These are phyloP conservation scores for Pseudofabraea citricarpa DNA, from an alignment of 2,329 filamentous ascomycete species.

Conservation along the genomic window DNA sequence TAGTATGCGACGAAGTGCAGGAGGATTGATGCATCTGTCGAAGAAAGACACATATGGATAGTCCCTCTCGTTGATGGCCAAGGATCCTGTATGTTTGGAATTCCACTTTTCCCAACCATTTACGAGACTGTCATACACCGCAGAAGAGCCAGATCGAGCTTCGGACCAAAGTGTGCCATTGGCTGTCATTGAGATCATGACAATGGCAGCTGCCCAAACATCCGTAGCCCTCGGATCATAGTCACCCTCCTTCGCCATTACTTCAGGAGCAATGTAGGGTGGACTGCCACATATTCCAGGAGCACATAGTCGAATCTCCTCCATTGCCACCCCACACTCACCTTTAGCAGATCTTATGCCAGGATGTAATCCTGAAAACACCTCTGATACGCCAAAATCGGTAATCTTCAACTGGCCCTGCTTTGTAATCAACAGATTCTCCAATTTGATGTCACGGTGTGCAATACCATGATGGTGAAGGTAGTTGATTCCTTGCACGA, in stretches of 20 bases:
- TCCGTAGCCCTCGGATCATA: constrained; percentile 78
- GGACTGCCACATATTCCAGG: constrained; percentile 81
- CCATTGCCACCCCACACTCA: constrained; percentile 68
- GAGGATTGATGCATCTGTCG: constrained; percentile 61
- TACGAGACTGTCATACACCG: constrained; percentile 59
- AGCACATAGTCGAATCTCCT: constrained; percentile 61
- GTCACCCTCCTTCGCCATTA: constrained; percentile 59
- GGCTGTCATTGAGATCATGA: constrained; percentile 74
- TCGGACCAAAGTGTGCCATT: constrained; percentile 70
- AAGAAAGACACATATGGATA: constrained; percentile 63
- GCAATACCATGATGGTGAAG: constrained; percentile 81
- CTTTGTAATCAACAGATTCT: constrained; percentile 75
- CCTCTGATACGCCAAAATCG: constrained; percentile 85
- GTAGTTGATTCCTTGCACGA: constrained; percentile 77
- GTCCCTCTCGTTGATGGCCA: constrained; percentile 48
- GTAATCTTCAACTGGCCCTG: constrained; percentile 85
- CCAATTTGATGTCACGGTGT: constrained; percentile 86
- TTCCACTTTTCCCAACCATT: constrained; percentile 67
- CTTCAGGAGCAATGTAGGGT: constrained; percentile 85
- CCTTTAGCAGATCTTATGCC: constrained; percentile 69
- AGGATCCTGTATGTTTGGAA: constrained; percentile 43
- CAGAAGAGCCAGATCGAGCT: constrained; percentile 46
- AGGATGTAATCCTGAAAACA: constrained; percentile 78
- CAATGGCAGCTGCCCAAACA: constrained; percentile 80
- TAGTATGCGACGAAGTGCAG: constrained; percentile 64